Evolutionary conservation across 2,329 filamentous ascomycete genomes (phyloP).

Genomic region (Coleophoma eucalyptorum): DNA sequence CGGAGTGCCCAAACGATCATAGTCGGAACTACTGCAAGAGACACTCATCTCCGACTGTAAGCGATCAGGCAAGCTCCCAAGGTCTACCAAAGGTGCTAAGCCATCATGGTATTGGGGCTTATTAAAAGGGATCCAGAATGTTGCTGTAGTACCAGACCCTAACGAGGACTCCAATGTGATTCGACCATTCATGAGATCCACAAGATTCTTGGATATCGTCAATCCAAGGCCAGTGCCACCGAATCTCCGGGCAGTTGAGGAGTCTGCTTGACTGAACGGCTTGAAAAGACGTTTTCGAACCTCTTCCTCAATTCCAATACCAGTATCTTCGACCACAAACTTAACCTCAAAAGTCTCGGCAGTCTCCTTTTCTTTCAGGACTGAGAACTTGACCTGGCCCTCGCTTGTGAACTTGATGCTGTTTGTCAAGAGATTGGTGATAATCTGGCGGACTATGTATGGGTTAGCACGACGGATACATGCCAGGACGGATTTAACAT

Average conservation of each 20-base stretch:
- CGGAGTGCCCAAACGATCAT: conserved; percentile 43
- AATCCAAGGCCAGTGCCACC: conserved; percentile 75
- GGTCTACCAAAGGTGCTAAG: conserved; percentile 50
- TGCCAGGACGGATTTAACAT: no score
- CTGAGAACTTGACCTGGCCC: conserved; percentile 64
- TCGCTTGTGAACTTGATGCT: conserved; percentile 72
- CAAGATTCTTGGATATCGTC: conserved; percentile 76
- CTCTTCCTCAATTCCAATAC: conserved; percentile 78
- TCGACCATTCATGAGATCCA: conserved; percentile 75
- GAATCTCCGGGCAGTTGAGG: conserved; percentile 74
- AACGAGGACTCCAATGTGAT: conserved; percentile 66
- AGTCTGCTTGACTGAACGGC: conserved; percentile 79
- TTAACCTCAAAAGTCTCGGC: conserved; percentile 62
- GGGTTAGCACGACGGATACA: no score
- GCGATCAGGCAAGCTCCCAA: conserved; percentile 63
- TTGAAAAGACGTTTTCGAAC: conserved; percentile 71
- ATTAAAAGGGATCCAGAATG: conserved; percentile 74
- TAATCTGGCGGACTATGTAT: conserved; percentile 67
- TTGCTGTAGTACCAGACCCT: conserved; percentile 68
- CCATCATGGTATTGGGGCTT: conserved; percentile 54
- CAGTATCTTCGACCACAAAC: conserved; percentile 73
- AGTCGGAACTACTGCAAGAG: conserved; percentile 65
- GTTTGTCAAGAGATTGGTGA: conserved; percentile 76
- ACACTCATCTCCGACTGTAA: conserved; percentile 61
- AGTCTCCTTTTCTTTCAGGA: conserved; percentile 60